Evolutionary conservation across 176 grass and related monocot species (phyloP), one percentile per base, ranked within the genome.

Genomic region (Zea luxurians): DNA sequence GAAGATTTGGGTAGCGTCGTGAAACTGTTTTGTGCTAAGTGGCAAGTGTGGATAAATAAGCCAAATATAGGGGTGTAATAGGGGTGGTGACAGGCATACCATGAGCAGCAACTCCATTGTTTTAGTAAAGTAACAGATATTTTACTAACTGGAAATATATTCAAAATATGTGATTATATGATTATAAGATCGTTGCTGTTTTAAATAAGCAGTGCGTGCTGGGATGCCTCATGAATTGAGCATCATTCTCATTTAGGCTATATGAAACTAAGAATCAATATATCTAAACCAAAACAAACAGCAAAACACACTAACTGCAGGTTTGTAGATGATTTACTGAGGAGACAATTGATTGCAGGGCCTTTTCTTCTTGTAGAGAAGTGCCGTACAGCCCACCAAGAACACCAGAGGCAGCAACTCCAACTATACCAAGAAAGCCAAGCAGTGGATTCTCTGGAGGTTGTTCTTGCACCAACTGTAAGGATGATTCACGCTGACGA

Each of bases 331-430:
- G 76, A 57, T 86, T 96, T 96, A 99, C 96, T 84, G 87, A 91
- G 87, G 90, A 87, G 66, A 99, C 78, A 74, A 64, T 78, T 12
- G 86, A 91, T 87, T 99, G 46, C 77, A 91, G 76, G 44, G 82
- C 86, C 76, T 80, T 76, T 88, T 91, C 93, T 85, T 96, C 96
- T 82, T 93, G 88, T 73, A 49, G 86, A 84, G 92, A 93, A 66
- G 83, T 89, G 48, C 76, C 89, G 54, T 99, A 99, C 70, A 99
- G 75, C 73, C 86, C 96, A 88, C 88, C 96, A 74, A 99, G 86
- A 82, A 93, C 85, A 68, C 96, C 96, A 0, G 90, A 89, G 73
- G 78, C 90, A 81, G 83, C 63, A 84, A 99, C 88, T 61, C 78
- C 92, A 80, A 96, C 41, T 61, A 37, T 57, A 83, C 84, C 93